Evolutionary conservation across 169 alveolate genomes (phyloP).

Genomic region (Perkinsus marinus): DNA sequence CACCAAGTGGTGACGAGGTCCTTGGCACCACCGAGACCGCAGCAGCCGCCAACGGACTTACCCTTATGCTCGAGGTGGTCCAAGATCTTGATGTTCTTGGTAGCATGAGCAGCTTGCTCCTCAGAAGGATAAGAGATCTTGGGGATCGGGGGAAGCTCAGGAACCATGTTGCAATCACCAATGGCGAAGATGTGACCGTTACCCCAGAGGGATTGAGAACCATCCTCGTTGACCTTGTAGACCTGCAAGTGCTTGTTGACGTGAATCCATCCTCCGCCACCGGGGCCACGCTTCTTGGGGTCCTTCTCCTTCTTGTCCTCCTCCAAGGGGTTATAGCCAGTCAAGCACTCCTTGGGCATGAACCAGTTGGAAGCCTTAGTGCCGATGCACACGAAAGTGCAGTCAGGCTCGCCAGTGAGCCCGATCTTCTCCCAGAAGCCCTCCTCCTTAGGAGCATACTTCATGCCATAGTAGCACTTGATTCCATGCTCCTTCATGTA

Average conservation of each 20-base stretch:
- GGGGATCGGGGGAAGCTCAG: constrained; percentile 13
- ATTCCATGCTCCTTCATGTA: constrained; percentile 18
- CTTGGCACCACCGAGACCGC: neutral
- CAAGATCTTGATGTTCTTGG: constrained; percentile 3
- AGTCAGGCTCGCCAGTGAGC: too few species aligned
- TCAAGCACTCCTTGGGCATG: too few species aligned
- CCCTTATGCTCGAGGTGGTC: neutral
- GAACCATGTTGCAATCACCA: constrained; percentile 26
- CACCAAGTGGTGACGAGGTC: constrained; percentile 16
- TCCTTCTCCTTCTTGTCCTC: too few species aligned
- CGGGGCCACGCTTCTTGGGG: too few species aligned
- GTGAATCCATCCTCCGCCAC: too few species aligned
- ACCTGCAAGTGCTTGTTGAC: too few species aligned
- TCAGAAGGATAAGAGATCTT: constrained; percentile 20
- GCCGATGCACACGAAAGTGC: too few species aligned
- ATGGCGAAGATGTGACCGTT: constrained; percentile 20
- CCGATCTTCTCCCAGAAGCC: too few species aligned
- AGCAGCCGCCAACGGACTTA: constrained; percentile 1
- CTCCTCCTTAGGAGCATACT: constrained; percentile 14
- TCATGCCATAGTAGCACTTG: constrained; percentile 10
- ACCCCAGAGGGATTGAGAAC: too few species aligned
- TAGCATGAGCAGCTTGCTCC: constrained; percentile 19
- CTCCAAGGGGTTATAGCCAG: too few species aligned
- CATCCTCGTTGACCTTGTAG: too few species aligned
- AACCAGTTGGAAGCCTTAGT: too few species aligned